A percentile compares a stretch with the other conserved stretches of the same genome.
phyloP scores from a whole-genome alignment of 2,329 filamentous ascomycete species.

The Neofusicoccum cordaticola region DNA sequence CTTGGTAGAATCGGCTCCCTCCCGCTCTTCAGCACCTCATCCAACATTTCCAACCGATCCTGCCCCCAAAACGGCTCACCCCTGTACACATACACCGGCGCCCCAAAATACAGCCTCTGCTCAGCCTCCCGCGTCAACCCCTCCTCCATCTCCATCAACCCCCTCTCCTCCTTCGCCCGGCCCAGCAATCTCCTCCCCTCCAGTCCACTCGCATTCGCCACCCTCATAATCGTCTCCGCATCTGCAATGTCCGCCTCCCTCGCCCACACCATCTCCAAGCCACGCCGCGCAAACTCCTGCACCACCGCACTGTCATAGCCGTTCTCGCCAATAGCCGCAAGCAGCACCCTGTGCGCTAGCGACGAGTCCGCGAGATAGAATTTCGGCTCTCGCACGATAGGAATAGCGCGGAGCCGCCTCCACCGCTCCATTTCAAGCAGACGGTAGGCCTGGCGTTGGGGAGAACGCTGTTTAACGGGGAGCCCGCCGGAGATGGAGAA shows the following conservation, averaged over 20 bases:
- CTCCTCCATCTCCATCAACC: not conserved
- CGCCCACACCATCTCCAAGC: constrained; percentile 18
- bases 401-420: constrained; percentile 26
- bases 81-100: constrained; percentile 23
- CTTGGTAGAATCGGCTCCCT: constrained; percentile 15
- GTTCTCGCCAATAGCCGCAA: constrained; percentile 22
- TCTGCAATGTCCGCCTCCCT: constrained; percentile 17
- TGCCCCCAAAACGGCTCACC: constrained; percentile 29
- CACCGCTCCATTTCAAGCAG: constrained; percentile 25
- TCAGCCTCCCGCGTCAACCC: constrained; percentile 20
- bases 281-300: constrained; percentile 15
- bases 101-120: constrained; percentile 23
- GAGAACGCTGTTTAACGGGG: constrained; percentile 31
- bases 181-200: not conserved
- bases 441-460: constrained; percentile 31
- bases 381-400: constrained; percentile 26
- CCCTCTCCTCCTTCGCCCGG: constrained; percentile 11
- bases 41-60: constrained; percentile 26
- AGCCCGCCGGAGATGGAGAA: constrained; percentile 34
- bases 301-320: constrained; percentile 15
- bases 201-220: not conserved
- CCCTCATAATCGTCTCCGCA: not conserved
- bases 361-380: constrained; percentile 25
- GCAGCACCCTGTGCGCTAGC: constrained; percentile 28
- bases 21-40: constrained; percentile 25